phyloP scores from a whole-genome alignment of 495 filamentous ascomycete species.

The Glonium stellatum region DNA sequence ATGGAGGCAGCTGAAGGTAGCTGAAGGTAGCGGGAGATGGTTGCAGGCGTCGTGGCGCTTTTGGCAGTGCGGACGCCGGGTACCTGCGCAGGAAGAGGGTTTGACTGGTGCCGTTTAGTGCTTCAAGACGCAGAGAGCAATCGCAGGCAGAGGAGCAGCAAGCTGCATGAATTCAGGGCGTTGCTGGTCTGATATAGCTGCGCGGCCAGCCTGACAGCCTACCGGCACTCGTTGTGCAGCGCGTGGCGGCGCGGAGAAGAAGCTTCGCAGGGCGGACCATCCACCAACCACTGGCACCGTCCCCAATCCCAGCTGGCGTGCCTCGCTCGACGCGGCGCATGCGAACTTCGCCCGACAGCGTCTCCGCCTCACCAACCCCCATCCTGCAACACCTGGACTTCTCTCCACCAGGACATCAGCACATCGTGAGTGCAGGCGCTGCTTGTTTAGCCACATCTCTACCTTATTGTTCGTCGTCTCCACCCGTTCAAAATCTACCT shows the following conservation, averaged over 20 bases:
- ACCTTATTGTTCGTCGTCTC: conserved; percentile 12
- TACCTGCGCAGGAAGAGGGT: conserved; percentile 2
- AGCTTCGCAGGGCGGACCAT: neutral
- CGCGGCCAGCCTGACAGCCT: neutral
- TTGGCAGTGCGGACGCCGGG: neutral
- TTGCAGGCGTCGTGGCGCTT: neutral
- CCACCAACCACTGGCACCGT: neutral
- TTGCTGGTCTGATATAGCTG: neutral
- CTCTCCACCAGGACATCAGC: conserved; percentile 9
- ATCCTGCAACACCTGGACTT: conserved; percentile 2
- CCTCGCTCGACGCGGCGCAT: conserved; percentile 1
- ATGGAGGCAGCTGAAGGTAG: too few species aligned
- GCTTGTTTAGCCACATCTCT: conserved; percentile 1
- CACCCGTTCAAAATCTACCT: conserved; percentile 4
- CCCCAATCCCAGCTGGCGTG: conserved; percentile 13
- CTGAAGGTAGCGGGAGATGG: neutral
- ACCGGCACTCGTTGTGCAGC: neutral
- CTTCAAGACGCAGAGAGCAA: neutral
- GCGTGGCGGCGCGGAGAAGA: neutral
- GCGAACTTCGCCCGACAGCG: neutral
- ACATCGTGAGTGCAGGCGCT: conserved; percentile 28
- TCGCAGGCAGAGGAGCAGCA: neutral
- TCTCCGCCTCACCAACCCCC: conserved; percentile 1
- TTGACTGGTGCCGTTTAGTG: neutral
- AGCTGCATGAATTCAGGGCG: neutral